Conservation (phyloP, 306 rosid species). For the Quercus cerris region DNA sequence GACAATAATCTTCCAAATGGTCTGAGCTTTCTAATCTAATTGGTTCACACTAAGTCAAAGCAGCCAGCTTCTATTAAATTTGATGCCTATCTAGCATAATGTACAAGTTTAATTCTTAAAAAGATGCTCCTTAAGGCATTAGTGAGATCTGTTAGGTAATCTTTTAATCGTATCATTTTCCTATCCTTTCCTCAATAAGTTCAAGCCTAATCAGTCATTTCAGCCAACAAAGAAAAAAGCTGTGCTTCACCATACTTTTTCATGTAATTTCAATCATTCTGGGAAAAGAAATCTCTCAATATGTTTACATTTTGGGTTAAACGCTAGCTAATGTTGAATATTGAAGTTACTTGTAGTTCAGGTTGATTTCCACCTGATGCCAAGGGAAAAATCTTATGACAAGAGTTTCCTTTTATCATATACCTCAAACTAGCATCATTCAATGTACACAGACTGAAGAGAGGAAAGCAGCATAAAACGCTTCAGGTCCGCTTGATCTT, state of each 20-base stretch:
- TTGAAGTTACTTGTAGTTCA: not conserved
- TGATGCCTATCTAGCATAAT: too few relatives aligned
- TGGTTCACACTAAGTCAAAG: too few relatives aligned
- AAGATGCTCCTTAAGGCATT: not conserved
- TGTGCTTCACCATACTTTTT: too few relatives aligned
- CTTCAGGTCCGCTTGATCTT: conserved; percentile 76
- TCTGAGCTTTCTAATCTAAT: too few relatives aligned
- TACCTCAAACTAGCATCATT: not conserved
- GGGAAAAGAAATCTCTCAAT: not conserved
- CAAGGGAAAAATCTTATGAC: not conserved
- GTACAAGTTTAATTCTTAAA: too few relatives aligned
- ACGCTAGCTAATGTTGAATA: not conserved
- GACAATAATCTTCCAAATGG: too few relatives aligned
- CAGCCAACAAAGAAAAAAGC: too few relatives aligned
- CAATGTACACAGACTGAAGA: not conserved
- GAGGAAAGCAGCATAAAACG: not conserved
- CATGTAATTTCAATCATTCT: too few relatives aligned
- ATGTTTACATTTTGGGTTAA: not conserved
- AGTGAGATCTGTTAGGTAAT: not conserved
- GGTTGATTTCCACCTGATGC: not conserved
- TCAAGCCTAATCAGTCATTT: not conserved
- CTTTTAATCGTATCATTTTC: not conserved
- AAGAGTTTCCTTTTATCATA: not conserved
- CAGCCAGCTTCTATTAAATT: too few relatives aligned
- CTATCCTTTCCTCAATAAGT: not conserved